Base-by-base conservation (phyloP, 2,329 filamentous ascomycete genomes). In the Colletotrichum cereale region DNA sequence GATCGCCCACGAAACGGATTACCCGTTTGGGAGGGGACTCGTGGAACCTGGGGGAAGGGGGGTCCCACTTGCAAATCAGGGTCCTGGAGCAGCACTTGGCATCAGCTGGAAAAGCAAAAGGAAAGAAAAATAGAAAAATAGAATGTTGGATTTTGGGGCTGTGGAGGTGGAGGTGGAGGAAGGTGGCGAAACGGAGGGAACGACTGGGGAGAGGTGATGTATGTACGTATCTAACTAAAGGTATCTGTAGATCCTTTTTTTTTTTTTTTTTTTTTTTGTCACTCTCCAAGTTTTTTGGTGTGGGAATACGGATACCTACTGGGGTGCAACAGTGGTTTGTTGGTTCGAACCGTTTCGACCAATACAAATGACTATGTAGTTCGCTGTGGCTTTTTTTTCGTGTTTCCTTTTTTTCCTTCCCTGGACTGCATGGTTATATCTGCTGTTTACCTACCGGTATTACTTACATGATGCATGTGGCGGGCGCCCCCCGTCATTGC, bases 1-100 rank as follows among this genome's bases (percentile, higher is more conserved):
- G 40, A 62, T 55, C 29, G n/a, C 24, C 26, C 24, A 31, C 57
- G 56, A 44, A 60, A 60, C 56, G 56, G 44, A 62, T 48, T 29
- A 14, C 26, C 48, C 48, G 26, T 47, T 47, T 24, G 1, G 42
- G n/a, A n/a, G 18, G 62, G n/a, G 31, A 42, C 16, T 7, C 36
- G 34, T n/a, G 26, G 31, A 62, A 48, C 58, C 10, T 47, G 42
- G 56, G 34, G 42, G 6, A 1, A 2, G 7, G 5, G 6, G 16
- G 1, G 16, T 7, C 14, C 56, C 56, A 44, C 24, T n/a, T n/a
- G 38, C 6, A 60, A 60, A 60, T 60, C 56, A 60, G 56, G 56
- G 56, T 44, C 38, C 56, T 44, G 38, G 56, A n/a, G 56, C 38
- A 44, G 18, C 7, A 52, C 48, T 31, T 52, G 38, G 42, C 29